These are phyloP conservation scores for Salisapilia sapeloensis DNA, from an alignment of 352 stramenopile genomes.

Conservation along the genomic window DNA sequence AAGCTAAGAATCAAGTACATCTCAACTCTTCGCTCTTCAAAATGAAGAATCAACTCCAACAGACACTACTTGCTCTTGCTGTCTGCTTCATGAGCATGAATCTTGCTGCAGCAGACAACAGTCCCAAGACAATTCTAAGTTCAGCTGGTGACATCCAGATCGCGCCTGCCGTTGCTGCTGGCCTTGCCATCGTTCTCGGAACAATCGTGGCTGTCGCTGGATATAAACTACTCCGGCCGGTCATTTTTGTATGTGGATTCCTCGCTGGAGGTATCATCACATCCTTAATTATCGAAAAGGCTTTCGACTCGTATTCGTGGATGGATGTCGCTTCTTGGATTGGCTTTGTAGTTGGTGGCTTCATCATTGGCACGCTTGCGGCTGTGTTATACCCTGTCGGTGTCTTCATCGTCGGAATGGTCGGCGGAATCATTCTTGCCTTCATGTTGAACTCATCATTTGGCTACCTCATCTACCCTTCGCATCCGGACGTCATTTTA, in stretches of 20 bases:
- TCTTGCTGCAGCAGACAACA: no score
- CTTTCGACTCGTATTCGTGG: slow-evolving; percentile 10
- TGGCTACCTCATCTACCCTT: slow-evolving; percentile 12
- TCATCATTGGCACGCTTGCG: slow-evolving; percentile 12
- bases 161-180: slow-evolving; percentile 22
- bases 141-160: slow-evolving; percentile 21
- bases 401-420: slow-evolving; percentile 20
- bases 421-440: slow-evolving; percentile 17
- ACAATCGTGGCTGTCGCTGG: slow-evolving; percentile 24
- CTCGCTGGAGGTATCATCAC: slow-evolving; percentile 47
- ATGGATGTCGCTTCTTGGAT: slow-evolving; percentile 30
- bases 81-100: no score
- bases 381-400: slow-evolving; percentile 26
- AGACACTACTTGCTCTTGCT: no score
- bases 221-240: slow-evolving; percentile 36
- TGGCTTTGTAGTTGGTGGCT: slow-evolving; percentile 19
- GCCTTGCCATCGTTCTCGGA: slow-evolving; percentile 25
- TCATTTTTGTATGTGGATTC: slow-evolving; percentile 52
- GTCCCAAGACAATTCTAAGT: slow-evolving; percentile 11
- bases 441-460: slow-evolving; percentile 35
- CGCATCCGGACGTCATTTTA: slow-evolving; percentile 22
- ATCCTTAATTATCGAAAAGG: slow-evolving; percentile 20
- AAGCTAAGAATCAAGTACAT: no score
- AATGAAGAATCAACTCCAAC: no score
- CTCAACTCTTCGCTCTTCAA: no score